phyloP scores from a whole-genome alignment of 805 yeast species.

The Metschnikowia orientalis region DNA sequence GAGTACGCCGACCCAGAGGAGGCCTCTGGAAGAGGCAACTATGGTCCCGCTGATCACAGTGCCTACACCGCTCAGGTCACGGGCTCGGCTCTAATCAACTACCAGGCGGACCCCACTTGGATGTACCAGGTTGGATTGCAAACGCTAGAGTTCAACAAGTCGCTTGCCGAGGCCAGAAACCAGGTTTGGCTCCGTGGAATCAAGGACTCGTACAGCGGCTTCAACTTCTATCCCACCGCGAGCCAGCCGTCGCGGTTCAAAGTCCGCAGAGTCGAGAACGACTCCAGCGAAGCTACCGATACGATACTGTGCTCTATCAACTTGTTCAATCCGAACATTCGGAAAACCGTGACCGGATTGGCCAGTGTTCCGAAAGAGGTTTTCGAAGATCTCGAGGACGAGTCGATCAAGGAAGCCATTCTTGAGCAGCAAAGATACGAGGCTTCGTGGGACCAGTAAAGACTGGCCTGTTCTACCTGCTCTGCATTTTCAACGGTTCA shows the following conservation, averaged over 20 bases:
- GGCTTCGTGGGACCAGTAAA: conserved; percentile 9
- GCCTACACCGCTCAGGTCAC: conserved; percentile 32
- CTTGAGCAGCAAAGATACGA: conserved; percentile 56
- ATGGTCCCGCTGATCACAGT: conserved; percentile 15
- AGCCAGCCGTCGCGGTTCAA: conserved; percentile 65
- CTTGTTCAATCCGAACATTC: conserved; percentile 42
- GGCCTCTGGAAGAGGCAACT: conserved; percentile 12
- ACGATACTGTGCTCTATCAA: conserved; percentile 37
- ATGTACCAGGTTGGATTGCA: conserved; percentile 79
- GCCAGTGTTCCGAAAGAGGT: conserved; percentile 52
- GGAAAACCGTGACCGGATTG: conserved; percentile 61
- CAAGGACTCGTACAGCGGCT: conserved; percentile 83
- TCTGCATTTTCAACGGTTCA: too few species aligned
- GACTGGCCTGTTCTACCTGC: too few species aligned
- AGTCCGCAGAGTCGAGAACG: conserved; percentile 22
- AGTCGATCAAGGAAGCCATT: conserved; percentile 57
- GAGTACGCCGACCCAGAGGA: conserved; percentile 59
- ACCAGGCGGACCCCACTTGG: conserved; percentile 70
- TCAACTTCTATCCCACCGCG: conserved; percentile 62
- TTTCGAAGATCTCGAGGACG: conserved; percentile 51
- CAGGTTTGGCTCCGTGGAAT: conserved; percentile 52
- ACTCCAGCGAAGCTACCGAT: conserved; percentile 23
- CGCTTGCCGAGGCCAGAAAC: conserved; percentile 55
- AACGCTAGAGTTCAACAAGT: conserved; percentile 65
- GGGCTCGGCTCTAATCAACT: conserved; percentile 38